Percentiles rank a stretch among this genome's conserved stretches.
These are phyloP conservation scores for Rosa persica DNA, from an alignment of 306 rosid species.

Conservation along the genomic window DNA sequence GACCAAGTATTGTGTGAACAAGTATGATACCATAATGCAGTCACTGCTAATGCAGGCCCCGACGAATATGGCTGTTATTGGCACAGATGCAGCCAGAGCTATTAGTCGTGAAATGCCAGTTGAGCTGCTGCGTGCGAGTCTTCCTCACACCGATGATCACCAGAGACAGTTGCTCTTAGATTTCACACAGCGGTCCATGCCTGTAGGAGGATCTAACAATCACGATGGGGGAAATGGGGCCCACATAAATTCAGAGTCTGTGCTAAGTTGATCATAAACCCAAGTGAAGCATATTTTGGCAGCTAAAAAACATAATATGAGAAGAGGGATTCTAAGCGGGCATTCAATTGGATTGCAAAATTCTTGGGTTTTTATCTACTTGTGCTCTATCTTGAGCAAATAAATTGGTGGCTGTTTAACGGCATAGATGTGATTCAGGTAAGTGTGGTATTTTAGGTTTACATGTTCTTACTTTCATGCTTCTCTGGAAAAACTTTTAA, in stretches of 20 bases:
- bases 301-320: neutral
- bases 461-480: slow-evolving; percentile 34
- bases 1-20: slow-evolving; percentile 75
- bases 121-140: slow-evolving; percentile 89
- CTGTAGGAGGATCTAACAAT: slow-evolving; percentile 56
- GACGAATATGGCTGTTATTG: slow-evolving; percentile 48
- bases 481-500: slow-evolving; percentile 37
- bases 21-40: slow-evolving; percentile 74
- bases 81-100: slow-evolving; percentile 67
- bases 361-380: slow-evolving; percentile 15
- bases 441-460: slow-evolving; percentile 33
- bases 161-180: slow-evolving; percentile 69
- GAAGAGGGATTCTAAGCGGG: neutral
- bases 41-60: slow-evolving; percentile 54
- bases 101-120: slow-evolving; percentile 91
- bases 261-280: slow-evolving; percentile 40
- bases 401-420: slow-evolving; percentile 36
- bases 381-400: slow-evolving; percentile 14
- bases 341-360: slow-evolving; percentile 1
- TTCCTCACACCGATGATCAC: slow-evolving; percentile 84
- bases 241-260: slow-evolving; percentile 60
- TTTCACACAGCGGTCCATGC: slow-evolving; percentile 84
- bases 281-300: slow-evolving; percentile 7
- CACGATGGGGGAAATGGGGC: slow-evolving; percentile 49
- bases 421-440: slow-evolving; percentile 37